These are phyloP conservation scores for Sutorius australiensis DNA, from an alignment of 768 basidiomycete species.

Conservation along the genomic window DNA sequence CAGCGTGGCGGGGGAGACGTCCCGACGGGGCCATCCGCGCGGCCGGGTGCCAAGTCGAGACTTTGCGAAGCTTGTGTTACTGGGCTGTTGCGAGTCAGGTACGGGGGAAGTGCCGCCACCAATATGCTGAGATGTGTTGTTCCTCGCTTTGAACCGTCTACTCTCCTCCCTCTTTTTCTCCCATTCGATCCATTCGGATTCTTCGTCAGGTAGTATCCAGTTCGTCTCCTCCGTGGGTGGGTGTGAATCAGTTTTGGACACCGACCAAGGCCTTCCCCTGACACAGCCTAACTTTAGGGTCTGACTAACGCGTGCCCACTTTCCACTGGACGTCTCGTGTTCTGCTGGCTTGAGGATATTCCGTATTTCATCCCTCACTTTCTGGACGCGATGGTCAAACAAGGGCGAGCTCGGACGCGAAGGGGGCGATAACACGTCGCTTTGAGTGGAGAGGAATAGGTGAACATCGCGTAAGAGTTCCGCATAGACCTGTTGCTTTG, in stretches of 20 bases:
- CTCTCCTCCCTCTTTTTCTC: slow-evolving; percentile 33
- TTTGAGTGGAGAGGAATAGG: slow-evolving; percentile 31
- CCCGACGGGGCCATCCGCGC: slow-evolving; percentile 5
- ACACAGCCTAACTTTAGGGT: slow-evolving; percentile 40
- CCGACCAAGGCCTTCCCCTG: slow-evolving; percentile 32
- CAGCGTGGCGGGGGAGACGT: slow-evolving; percentile 26
- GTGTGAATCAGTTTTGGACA: slow-evolving; percentile 19
- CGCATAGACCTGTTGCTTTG: slow-evolving; percentile 17
- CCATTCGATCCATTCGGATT: slow-evolving; percentile 47
- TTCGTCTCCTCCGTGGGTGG: slow-evolving; percentile 23
- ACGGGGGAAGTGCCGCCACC: background rate
- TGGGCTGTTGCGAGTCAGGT: slow-evolving; percentile 5
- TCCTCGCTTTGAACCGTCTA: slow-evolving; percentile 17
- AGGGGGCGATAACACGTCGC: slow-evolving; percentile 32
- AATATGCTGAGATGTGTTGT: slow-evolving; percentile 9
- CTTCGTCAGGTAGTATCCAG: slow-evolving; percentile 42
- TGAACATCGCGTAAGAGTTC: slow-evolving; percentile 31
- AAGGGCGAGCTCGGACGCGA: slow-evolving; percentile 34
- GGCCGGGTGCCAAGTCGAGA: background rate
- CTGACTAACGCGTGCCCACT: slow-evolving; percentile 43
- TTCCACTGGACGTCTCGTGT: slow-evolving; percentile 41
- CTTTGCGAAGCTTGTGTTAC: background rate
- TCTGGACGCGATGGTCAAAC: slow-evolving; percentile 28
- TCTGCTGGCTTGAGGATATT: slow-evolving; percentile 35
- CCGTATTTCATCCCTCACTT: slow-evolving; percentile 32